Base-by-base conservation (phyloP, 192 early-diverging fungal genomes). In the Mortierella claussenii region DNA sequence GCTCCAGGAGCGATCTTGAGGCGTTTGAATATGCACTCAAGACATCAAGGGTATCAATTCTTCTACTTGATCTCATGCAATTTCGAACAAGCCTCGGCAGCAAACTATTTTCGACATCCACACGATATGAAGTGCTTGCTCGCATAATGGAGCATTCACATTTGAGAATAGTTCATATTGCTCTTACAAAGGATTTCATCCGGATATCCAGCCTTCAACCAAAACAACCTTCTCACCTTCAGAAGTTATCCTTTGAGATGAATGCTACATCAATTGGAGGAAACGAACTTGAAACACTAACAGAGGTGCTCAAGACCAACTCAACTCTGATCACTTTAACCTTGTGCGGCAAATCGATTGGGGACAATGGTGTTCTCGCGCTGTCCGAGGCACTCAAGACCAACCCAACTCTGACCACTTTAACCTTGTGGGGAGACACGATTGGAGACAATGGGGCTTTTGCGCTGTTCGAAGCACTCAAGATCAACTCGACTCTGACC, bases 221-320 rank as follows among this genome's bases (percentile, higher is more conserved):
- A n/a, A n/a, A n/a, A n/a, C n/a, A n/a, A n/a, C n/a, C n/a, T n/a
- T n/a, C n/a, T 33, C 58, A 33, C 31, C 24, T 28, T 57, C 13
- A 31, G 11, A 57, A 57, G 13, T 31, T 58, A 45, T 44, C 55
- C 40, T 42, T 44, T 32, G 42, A 58, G 55, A 44, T 58, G 42
- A 4, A 20, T 8, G 0, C 42, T 44, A 23, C 10, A 28, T 45
- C 23, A 10, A 30, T 55, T 32, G 53, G 53, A 37, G 20, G 5
- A 40, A 55, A 55, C 5, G 40, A 44, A 28, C 15, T 58, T n/a
- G 23, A 15, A 18, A 24, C 17, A 58, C 23, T 44, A 13, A 42
- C 42, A 58, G 28, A 58, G 18, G 27, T 26, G 2, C 24, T 58
- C 42, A 44, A 58, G 42, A 27, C 40, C 26, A 28, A 44, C 55